phyloP scores from a whole-genome alignment of 768 basidiomycete species.

The Amanita inopinata region DNA sequence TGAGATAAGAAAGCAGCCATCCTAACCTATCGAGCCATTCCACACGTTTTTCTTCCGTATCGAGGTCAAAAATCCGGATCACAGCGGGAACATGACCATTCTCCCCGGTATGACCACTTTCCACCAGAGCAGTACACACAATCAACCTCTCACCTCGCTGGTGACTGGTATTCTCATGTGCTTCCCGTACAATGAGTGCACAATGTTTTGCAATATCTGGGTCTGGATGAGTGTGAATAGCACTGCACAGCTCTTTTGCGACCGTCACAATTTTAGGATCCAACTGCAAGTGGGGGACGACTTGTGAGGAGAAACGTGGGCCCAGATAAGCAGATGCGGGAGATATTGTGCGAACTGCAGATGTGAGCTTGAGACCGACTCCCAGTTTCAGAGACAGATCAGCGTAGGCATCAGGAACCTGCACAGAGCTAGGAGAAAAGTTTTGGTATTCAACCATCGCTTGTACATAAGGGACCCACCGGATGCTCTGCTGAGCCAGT shows the following conservation, averaged over 20 bases:
- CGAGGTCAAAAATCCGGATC: constrained; percentile 38
- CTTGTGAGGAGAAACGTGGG: constrained; percentile 42
- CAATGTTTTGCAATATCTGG: constrained; percentile 47
- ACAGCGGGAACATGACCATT: constrained; percentile 37
- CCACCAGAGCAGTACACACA: constrained; percentile 48
- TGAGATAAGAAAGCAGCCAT: constrained; percentile 7
- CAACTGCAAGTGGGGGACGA: constrained; percentile 39
- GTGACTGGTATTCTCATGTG: constrained; percentile 37
- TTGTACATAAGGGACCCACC: constrained; percentile 23
- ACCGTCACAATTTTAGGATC: constrained; percentile 41
- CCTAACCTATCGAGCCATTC: constrained; percentile 40
- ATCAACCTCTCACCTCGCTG: constrained; percentile 40
- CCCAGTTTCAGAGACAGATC: constrained; percentile 44
- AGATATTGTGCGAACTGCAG: constrained; percentile 50
- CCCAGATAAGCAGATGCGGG: constrained; percentile 47
- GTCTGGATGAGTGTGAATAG: constrained; percentile 36
- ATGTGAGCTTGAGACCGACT: constrained; percentile 47
- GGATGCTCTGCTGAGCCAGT: constrained; percentile 44
- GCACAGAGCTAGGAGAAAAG: constrained; percentile 32
- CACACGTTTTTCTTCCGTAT: constrained; percentile 39
- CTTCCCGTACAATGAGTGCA: constrained; percentile 42
- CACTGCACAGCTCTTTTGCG: constrained; percentile 45
- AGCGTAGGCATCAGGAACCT: constrained; percentile 35
- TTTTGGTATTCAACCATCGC: neutral
- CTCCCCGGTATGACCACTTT: constrained; percentile 39